These are phyloP conservation scores for Entamoeba histolytica DNA, from an alignment of 208 protist species.

Conservation along the genomic window DNA sequence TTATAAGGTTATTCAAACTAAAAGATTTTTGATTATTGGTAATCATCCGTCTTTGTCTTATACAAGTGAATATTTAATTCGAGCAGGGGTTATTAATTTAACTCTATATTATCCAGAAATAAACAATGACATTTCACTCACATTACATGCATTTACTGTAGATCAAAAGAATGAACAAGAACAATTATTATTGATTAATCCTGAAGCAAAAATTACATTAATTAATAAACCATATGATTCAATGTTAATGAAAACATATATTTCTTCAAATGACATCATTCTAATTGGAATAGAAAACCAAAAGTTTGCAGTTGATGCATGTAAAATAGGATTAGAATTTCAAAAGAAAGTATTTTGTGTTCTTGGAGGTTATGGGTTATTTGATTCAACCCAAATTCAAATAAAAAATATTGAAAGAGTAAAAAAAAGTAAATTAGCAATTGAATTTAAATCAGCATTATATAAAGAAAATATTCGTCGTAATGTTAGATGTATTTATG, in stretches of 20 bases:
- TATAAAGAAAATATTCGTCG: not conserved
- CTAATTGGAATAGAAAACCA: not conserved
- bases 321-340: not conserved
- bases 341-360: not conserved
- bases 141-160: not conserved
- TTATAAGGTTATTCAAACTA: not conserved
- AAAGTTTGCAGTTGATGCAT: not conserved
- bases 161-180: not conserved
- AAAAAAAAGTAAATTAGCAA: too few species aligned
- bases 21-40: not conserved
- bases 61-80: not conserved
- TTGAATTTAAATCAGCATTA: not conserved
- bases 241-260: not conserved
- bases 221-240: not conserved
- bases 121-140: not conserved
- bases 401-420: too few species aligned
- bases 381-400: too few species aligned
- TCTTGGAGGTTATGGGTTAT: not conserved
- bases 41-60: not conserved
- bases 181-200: not conserved
- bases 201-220: not conserved
- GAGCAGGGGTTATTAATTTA: not conserved
- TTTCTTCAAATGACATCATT: not conserved
- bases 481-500: not conserved
- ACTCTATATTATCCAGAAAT: not conserved